These are phyloP conservation scores for Xylaria palmicola DNA, from an alignment of 495 filamentous ascomycete genomes.

Conservation along the genomic window DNA sequence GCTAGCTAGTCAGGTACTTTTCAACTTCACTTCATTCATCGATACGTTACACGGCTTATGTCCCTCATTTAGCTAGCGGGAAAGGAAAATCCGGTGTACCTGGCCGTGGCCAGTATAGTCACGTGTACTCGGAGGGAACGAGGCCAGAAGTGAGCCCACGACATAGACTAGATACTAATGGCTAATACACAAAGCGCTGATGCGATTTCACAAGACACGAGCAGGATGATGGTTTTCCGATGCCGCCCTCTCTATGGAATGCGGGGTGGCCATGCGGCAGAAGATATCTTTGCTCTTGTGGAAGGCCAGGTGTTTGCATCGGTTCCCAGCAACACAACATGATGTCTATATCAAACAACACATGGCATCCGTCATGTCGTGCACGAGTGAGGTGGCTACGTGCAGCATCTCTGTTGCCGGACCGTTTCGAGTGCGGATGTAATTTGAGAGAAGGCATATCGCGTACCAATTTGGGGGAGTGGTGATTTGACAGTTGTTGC, in stretches of 20 bases:
- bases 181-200: slow-evolving; percentile 20
- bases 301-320: neutral
- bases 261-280: neutral
- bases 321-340: neutral
- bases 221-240: neutral
- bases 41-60: neutral
- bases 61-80: neutral
- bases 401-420: too few relatives aligned
- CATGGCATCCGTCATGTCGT: neutral
- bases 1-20: slow-evolving; percentile 23
- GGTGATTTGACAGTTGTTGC: too few relatives aligned
- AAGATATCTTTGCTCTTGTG: neutral
- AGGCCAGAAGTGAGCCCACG: slow-evolving; percentile 10
- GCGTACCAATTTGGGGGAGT: too few relatives aligned
- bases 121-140: neutral
- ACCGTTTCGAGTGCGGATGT: too few relatives aligned
- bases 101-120: neutral
- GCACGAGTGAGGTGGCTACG: too few relatives aligned
- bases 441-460: too few relatives aligned
- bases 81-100: slow-evolving; percentile 1
- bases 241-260: neutral
- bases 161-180: slow-evolving; percentile 31
- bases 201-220: neutral
- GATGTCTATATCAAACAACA: neutral
- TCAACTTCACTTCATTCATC: neutral